A percentile compares a stretch with the other conserved stretches of the same genome.
These are phyloP conservation scores for Diaporthe vexans DNA, from an alignment of 2,329 filamentous ascomycete species.

Conservation along the genomic window DNA sequence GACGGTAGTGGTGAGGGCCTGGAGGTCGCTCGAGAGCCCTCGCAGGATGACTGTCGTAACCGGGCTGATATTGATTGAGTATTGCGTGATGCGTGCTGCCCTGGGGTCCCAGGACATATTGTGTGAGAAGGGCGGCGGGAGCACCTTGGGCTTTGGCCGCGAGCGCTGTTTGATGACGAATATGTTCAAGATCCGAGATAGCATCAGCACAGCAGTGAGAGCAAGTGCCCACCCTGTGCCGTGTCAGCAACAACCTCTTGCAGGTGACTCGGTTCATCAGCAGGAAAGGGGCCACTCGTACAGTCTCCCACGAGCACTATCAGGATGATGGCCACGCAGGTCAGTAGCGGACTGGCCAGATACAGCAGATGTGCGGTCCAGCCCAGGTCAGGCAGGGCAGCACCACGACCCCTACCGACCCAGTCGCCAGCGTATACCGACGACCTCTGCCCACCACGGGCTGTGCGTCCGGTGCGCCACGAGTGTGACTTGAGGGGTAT, in stretches of 20 bases:
- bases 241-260: neutral
- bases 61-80: slow-evolving; percentile 38
- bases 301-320: slow-evolving; percentile 64
- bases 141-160: slow-evolving; percentile 38
- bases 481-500: slow-evolving; percentile 58
- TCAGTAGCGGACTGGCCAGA: slow-evolving; percentile 62
- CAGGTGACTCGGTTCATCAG: no score
- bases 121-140: slow-evolving; percentile 26
- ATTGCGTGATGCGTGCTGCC: slow-evolving; percentile 41
- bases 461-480: slow-evolving; percentile 47
- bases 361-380: slow-evolving; percentile 65
- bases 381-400: slow-evolving; percentile 54
- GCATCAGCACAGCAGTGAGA: slow-evolving; percentile 63
- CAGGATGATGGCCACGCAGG: slow-evolving; percentile 57
- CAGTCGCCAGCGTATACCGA: slow-evolving; percentile 44
- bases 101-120: slow-evolving; percentile 39
- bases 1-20: slow-evolving; percentile 68
- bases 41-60: slow-evolving; percentile 60
- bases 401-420: slow-evolving; percentile 50
- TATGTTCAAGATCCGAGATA: slow-evolving; percentile 69
- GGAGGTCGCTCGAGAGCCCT: slow-evolving; percentile 68
- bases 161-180: slow-evolving; percentile 68
- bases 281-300: slow-evolving; percentile 42
- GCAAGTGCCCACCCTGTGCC: slow-evolving; percentile 63
- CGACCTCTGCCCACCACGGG: slow-evolving; percentile 44